Evolutionary conservation across 2,329 filamentous ascomycete species (phyloP).

Genomic region (Biscogniauxia sp.): DNA sequence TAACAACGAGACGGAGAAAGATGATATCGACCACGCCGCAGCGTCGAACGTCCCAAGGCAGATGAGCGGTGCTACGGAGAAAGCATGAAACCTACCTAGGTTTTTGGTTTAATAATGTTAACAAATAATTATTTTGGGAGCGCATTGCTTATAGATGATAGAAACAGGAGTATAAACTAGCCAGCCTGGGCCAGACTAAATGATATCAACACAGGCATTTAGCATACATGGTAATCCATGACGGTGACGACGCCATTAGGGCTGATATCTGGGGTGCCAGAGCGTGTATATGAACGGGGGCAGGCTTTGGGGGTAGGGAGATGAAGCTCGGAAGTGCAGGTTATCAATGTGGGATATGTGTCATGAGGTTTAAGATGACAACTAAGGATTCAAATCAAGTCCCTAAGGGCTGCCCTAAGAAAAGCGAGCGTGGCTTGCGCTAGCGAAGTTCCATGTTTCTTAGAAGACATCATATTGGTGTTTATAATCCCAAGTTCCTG

Average conservation of each 20-base stretch:
- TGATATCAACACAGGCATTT: not conserved
- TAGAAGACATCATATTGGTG: no score
- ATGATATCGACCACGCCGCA: slow-evolving; percentile 33
- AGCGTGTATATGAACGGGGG: not conserved
- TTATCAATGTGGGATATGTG: not conserved
- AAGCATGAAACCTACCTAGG: slow-evolving; percentile 9
- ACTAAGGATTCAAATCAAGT: not conserved
- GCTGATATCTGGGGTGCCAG: not conserved
- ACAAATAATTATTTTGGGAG: not conserved
- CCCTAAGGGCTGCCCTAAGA: not conserved
- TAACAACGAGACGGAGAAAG: slow-evolving; percentile 33
- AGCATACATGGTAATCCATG: not conserved
- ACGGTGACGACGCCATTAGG: not conserved
- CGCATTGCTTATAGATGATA: not conserved
- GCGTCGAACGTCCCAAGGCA: slow-evolving; percentile 34
- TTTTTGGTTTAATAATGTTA: not conserved
- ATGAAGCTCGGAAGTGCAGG: not conserved
- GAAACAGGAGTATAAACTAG: not conserved
- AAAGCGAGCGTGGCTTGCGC: no score
- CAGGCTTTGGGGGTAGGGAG: not conserved
- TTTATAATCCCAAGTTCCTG: no score
- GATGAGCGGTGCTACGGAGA: slow-evolving; percentile 27
- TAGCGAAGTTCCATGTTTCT: no score
- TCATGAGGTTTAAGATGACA: not conserved
- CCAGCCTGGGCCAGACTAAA: no score